Conservation (phyloP, 106 monocot species). For the Posidonia australis region DNA sequence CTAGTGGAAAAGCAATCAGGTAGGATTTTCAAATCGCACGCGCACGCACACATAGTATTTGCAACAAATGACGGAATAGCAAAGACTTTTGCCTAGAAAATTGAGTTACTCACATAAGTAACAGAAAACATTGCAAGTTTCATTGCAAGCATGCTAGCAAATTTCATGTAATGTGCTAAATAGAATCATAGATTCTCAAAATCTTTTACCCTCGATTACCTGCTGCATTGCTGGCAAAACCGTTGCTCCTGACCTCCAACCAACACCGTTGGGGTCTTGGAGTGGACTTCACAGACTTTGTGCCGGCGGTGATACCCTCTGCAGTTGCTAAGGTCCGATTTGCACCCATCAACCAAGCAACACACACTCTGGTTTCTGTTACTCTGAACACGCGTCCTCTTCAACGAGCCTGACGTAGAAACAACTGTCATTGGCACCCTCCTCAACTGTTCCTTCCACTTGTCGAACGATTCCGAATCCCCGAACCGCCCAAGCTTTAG, state of each 20-base stretch:
- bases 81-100: no score
- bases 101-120: no score
- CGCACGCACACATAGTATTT: no score
- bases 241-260: conserved; percentile 50
- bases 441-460: conserved; percentile 3
- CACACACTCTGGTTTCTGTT: conserved; percentile 11
- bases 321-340: conserved; percentile 50
- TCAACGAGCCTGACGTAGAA: conserved; percentile 19
- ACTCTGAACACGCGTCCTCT: conserved; percentile 24
- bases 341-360: conserved; percentile 58
- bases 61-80: no score
- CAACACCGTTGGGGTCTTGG: conserved; percentile 59
- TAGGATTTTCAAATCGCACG: no score
- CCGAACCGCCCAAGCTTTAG: conserved; percentile 40
- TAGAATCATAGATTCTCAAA: no score
- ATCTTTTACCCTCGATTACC: no score
- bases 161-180: no score
- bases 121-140: no score
- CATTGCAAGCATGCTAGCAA: no score
- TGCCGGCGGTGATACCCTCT: conserved; percentile 65
- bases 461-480: conserved; percentile 16
- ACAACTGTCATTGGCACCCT: neutral
- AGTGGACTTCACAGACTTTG: conserved; percentile 69
- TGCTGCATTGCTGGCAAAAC: conserved; percentile 82
- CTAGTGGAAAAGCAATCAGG: no score